phyloP scores from a whole-genome alignment of 208 protist species.

The Tritrichomonas foetus region DNA sequence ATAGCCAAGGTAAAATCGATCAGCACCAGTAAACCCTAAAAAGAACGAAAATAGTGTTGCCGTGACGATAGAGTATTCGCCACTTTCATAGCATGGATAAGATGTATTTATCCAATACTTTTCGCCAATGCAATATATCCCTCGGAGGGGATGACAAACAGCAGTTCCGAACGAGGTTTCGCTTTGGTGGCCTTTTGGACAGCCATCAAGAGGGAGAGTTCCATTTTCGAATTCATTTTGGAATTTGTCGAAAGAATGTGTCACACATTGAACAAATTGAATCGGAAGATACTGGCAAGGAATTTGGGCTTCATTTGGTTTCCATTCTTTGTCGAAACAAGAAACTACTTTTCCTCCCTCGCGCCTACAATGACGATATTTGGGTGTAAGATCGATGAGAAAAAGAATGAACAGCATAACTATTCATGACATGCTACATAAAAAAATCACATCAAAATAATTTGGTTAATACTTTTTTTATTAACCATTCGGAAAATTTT shows the following conservation, averaged over 20 bases:
- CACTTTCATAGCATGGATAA: slow-evolving; percentile 9
- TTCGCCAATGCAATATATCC: slow-evolving; percentile 30
- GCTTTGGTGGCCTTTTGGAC: not conserved
- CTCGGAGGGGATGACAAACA: slow-evolving; percentile 18
- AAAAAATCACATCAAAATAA: too few species aligned
- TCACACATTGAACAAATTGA: slow-evolving; percentile 10
- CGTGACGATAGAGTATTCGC: not conserved
- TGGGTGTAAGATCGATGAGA: not conserved
- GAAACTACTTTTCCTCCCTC: not conserved
- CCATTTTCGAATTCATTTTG: not conserved
- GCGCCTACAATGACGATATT: not conserved
- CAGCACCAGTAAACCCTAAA: not conserved
- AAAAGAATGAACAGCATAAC: too few species aligned
- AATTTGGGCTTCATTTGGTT: not conserved
- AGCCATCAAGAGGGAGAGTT: not conserved
- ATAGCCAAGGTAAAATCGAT: slow-evolving; percentile 29
- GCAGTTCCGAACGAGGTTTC: not conserved
- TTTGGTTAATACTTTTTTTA: too few species aligned
- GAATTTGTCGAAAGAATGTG: slow-evolving; percentile 35
- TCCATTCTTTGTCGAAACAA: not conserved
- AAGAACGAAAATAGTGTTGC: not conserved
- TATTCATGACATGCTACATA: too few species aligned
- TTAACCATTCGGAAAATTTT: too few species aligned
- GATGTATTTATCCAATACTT: slow-evolving; percentile 25
- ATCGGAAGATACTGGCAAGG: not conserved